These are phyloP conservation scores for Drechslera avenae DNA, from an alignment of 2,329 filamentous ascomycete genomes.

Conservation along the genomic window DNA sequence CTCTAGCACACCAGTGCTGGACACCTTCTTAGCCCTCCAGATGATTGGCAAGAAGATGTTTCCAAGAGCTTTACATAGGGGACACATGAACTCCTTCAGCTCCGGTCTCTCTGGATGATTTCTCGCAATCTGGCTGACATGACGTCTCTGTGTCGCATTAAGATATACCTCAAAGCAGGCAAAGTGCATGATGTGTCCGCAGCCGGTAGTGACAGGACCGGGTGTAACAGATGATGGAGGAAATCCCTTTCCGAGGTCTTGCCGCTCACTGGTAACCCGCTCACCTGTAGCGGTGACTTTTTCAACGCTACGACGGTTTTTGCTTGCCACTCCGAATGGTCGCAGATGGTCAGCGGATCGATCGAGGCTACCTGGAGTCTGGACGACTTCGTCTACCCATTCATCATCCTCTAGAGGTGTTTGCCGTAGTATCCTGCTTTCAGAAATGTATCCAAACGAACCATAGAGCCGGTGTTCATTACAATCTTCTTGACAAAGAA, in stretches of 20 bases:
- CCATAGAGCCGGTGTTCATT: constrained; percentile 88
- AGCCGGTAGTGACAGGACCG: constrained; percentile 86
- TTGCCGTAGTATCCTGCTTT: constrained; percentile 84
- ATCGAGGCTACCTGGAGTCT: constrained; percentile 81
- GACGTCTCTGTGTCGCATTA: constrained; percentile 79
- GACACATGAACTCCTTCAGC: constrained; percentile 90
- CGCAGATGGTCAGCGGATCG: constrained; percentile 80
- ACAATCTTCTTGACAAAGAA: constrained; percentile 94
- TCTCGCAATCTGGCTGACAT: constrained; percentile 89
- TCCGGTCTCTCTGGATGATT: constrained; percentile 85
- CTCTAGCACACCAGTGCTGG: constrained; percentile 74
- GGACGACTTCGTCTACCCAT: constrained; percentile 80
- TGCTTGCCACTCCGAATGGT: constrained; percentile 87
- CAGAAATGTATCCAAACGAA: constrained; percentile 86
- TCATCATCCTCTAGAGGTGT: constrained; percentile 83
- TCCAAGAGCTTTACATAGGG: constrained; percentile 92
- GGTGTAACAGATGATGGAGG: constrained; percentile 67
- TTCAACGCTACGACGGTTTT: constrained; percentile 78
- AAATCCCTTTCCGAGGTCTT: constrained; percentile 89
- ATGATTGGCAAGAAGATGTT: constrained; percentile 94
- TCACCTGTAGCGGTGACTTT: constrained; percentile 77
- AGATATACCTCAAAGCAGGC: constrained; percentile 93
- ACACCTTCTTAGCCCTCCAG: constrained; percentile 90
- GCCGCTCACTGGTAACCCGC: constrained; percentile 73
- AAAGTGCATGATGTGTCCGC: constrained; percentile 98